Evolutionary conservation across 2,329 filamentous ascomycete species (phyloP).

Genomic region (Alternaria incomplexa): DNA sequence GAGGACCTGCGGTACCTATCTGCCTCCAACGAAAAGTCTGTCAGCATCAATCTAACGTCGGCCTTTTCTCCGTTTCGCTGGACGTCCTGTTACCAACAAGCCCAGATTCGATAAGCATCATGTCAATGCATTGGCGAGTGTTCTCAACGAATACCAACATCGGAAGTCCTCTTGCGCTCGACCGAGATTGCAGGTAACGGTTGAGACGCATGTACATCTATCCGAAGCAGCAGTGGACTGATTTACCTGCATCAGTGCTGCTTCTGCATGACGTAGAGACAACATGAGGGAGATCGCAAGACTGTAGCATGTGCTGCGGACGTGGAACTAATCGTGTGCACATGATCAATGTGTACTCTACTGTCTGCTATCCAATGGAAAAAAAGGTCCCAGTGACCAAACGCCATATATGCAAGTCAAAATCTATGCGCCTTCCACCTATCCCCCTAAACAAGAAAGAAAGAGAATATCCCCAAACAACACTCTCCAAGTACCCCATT

Average conservation of each 20-base stretch:
- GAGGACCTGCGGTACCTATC: constrained; percentile 7
- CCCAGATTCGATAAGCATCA: neutral
- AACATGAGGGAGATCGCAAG: neutral
- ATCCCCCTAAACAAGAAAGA: neutral
- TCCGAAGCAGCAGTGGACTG: neutral
- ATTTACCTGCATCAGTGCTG: neutral
- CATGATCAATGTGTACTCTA: neutral
- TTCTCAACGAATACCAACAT: neutral
- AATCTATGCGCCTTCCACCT: neutral
- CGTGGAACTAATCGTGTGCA: neutral
- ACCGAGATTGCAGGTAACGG: neutral
- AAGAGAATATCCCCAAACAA: too few relatives aligned
- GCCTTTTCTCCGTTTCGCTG: neutral
- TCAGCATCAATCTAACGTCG: neutral
- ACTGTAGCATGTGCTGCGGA: neutral
- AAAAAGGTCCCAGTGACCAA: neutral
- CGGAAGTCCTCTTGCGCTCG: neutral
- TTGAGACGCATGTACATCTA: neutral
- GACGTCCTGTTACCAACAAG: neutral
- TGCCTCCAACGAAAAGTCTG: neutral
- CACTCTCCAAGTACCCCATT: constrained; percentile 19
- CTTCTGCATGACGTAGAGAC: neutral
- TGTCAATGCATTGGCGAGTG: neutral
- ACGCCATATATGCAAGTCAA: neutral
- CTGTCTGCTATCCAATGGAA: neutral